A percentile compares a stretch with the other conserved stretches of the same genome.
Conservation (phyloP, 805 yeast species). For the Metschnikowia henanensis region DNA sequence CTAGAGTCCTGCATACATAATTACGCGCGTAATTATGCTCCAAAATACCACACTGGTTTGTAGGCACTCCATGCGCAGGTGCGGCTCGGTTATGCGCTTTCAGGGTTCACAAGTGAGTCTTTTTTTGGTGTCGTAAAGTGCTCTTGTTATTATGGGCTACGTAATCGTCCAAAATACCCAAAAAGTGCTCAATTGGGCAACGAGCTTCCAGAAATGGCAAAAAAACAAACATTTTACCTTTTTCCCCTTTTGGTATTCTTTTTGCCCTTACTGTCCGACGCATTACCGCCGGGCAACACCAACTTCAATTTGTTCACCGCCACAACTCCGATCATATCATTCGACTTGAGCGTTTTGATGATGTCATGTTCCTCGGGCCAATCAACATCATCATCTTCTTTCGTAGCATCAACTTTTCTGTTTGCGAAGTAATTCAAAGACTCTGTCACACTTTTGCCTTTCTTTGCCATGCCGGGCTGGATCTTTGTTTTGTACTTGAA, state of each 20-base stretch:
- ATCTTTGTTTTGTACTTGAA: constrained; percentile 81
- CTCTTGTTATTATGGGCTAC: too few species aligned
- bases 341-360: constrained; percentile 55
- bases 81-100: constrained; percentile 5
- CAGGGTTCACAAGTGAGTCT: constrained; percentile 1
- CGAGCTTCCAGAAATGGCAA: too few species aligned
- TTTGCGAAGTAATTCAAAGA: constrained; percentile 56
- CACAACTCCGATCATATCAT: constrained; percentile 64
- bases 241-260: constrained; percentile 25
- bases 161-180: too few species aligned
- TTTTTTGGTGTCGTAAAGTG: too few species aligned
- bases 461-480: constrained; percentile 77
- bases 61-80: not conserved
- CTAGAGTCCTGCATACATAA: too few species aligned
- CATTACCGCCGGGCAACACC: constrained; percentile 50
- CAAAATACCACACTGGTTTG: too few species aligned
- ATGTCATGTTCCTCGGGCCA: constrained; percentile 72
- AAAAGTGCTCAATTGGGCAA: too few species aligned
- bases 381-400: constrained; percentile 51
- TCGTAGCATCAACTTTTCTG: constrained; percentile 44
- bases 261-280: constrained; percentile 15
- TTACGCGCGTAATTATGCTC: too few species aligned
- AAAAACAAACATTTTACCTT: too few species aligned
- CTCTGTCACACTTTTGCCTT: constrained; percentile 83
- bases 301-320: constrained; percentile 74